Percentiles rank a stretch among this genome's conserved stretches.
Evolutionary conservation across 163 green algal species (phyloP).

Genomic region (Prototheca wickerhamii): DNA sequence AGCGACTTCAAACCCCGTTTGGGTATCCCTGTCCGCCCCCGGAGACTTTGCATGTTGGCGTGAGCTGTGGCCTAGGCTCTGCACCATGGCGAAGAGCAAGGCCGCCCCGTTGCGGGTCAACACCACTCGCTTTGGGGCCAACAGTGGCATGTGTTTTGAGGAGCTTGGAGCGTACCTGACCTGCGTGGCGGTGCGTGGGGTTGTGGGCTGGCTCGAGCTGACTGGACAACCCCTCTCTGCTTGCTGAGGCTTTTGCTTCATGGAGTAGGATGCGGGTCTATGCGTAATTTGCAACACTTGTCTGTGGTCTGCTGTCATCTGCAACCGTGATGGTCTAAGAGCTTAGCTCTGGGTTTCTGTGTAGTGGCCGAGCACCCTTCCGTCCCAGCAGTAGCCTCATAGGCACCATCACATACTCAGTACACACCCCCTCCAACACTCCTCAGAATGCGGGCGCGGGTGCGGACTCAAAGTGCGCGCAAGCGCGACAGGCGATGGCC

Average conservation of each 20-base stretch:
- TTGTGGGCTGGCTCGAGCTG: neutral
- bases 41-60: neutral
- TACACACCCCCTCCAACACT: neutral
- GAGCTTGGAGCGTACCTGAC: conserved; percentile 19
- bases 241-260: too few species aligned
- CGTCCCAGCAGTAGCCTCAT: too few species aligned
- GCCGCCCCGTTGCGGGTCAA: conserved; percentile 11
- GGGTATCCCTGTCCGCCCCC: neutral
- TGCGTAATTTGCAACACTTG: too few species aligned
- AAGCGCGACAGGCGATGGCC: conserved; percentile 11
- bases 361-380: too few species aligned
- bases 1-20: neutral
- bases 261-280: too few species aligned
- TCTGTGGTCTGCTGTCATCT: too few species aligned
- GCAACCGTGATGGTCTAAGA: too few species aligned
- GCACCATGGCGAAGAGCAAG: neutral
- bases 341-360: too few species aligned
- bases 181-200: conserved; percentile 15
- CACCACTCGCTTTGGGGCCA: conserved; percentile 5
- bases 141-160: conserved; percentile 12
- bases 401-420: neutral
- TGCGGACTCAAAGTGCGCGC: conserved; percentile 12
- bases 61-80: too few species aligned
- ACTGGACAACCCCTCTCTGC: neutral
- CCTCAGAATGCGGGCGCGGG: conserved; percentile 8